Evolutionary conservation across 1,139 yeast genomes (phyloP).

Genomic region (Geotrichum carabidarum): DNA sequence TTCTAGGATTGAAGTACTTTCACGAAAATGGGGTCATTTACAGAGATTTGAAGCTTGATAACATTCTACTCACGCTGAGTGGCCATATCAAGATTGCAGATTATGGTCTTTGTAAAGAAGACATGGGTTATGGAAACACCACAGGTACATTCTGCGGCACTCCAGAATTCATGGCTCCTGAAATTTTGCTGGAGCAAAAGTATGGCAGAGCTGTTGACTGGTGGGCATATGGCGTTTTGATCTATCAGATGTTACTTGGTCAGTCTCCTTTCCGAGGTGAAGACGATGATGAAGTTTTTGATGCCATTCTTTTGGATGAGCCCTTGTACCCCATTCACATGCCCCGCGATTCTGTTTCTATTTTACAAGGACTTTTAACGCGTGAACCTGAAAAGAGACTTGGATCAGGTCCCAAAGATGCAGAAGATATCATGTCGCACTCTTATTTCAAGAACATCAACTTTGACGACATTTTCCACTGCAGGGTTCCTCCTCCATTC

Average conservation of each 20-base stretch:
- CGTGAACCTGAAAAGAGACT: conserved; percentile 80
- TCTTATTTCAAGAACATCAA: conserved; percentile 86
- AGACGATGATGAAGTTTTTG: conserved; percentile 96
- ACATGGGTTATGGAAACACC: conserved; percentile 83
- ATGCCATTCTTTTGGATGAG: conserved; percentile 93
- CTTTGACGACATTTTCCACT: conserved; percentile 75
- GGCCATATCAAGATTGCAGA: conserved; percentile 98
- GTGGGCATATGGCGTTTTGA: conserved; percentile 98
- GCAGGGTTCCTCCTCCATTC: conserved; percentile 63
- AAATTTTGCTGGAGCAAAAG: conserved; percentile 83
- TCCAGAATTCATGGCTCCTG: conserved; percentile 99
- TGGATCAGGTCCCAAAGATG: conserved; percentile 85
- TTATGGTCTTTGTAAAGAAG: conserved; percentile 93
- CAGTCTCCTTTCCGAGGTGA: conserved; percentile 98
- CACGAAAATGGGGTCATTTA: conserved; percentile 95
- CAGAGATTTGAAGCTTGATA: conserved; percentile 93
- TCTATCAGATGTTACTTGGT: conserved; percentile 92
- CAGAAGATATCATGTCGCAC: conserved; percentile 89
- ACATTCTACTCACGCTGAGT: conserved; percentile 75
- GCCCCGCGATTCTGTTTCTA: conserved; percentile 95
- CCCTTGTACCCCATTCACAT: conserved; percentile 96
- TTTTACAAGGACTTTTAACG: conserved; percentile 81
- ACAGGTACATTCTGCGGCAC: conserved; percentile 98
- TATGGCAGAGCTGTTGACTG: conserved; percentile 95
- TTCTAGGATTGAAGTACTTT: conserved; percentile 82